Base-by-base conservation (phyloP, 805 yeast species). In the Starmerella roubikii region DNA sequence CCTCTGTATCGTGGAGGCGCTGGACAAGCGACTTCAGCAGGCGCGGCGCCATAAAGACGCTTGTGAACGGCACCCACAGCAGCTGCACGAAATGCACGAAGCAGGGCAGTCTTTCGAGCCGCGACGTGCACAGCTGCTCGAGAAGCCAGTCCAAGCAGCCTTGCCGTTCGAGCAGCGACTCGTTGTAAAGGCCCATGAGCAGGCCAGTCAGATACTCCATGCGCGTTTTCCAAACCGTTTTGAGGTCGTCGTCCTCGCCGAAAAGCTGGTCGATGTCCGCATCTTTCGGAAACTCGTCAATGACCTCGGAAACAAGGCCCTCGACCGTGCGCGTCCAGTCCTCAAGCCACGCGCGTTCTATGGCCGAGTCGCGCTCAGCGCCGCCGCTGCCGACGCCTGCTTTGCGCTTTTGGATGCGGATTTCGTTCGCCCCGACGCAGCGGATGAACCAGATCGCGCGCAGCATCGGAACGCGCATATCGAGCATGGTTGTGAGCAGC, bases 281-380 rank as follows among this genome's bases (percentile, higher is more conserved):
- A 29, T 16, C 19, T 26, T 22, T 20, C 30, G 55, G 61, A 49
- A 61, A 61, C 13, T 67, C 71, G 31, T 65, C 61, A 19, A 76
- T 62, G 20, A 69, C 62, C 45, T 66, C 66, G 45, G 69, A 74
- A 11, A 77, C 49, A 48, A 66, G 79, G 39, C 71, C 75, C 3
- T 75, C 66, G 13, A 86, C 75, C 47, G 81, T 93, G 30, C 76
- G 80, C 0, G 96, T 81, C 97, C 97, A 88, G 54, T 84, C 94
- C 41, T 72, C 72, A 16, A 78, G 64, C 84, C 95, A 78, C 34
- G 68, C 71, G 19, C 60, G 56, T 42, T 76, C 79, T n/a, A 49
- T 38, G 1, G 30, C n/a, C 8, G 8, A 16, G 15, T 27, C n/a
- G 2, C 35, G 39, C 17, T 23, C 22, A 12, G 21, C 23, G 26